Evolutionary conservation across 202 grass and related monocot genomes (phyloP).

Genomic region (Carex arenaria): DNA sequence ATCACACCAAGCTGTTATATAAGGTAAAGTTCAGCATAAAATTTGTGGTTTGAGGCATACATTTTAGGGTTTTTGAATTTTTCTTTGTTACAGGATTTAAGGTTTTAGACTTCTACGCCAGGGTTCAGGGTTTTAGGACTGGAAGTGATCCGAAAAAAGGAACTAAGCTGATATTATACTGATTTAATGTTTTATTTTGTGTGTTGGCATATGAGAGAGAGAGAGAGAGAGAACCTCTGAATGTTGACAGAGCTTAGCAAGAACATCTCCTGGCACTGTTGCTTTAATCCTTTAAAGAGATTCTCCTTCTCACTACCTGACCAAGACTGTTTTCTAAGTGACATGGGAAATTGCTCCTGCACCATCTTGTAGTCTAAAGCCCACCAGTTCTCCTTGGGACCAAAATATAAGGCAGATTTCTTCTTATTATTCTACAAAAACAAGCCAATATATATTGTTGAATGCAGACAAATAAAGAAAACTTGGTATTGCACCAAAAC

Average conservation of each 20-base stretch:
- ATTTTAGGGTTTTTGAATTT: not conserved
- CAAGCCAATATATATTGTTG: slow-evolving; percentile 8
- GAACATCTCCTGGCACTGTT: slow-evolving; percentile 88
- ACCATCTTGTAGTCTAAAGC: slow-evolving; percentile 60
- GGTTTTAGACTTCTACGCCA: not conserved
- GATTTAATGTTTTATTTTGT: not conserved
- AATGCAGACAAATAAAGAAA: not conserved
- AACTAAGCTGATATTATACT: not conserved
- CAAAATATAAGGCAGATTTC: slow-evolving; percentile 56
- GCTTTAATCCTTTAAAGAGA: slow-evolving; percentile 85
- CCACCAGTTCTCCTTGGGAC: slow-evolving; percentile 58
- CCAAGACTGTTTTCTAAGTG: slow-evolving; percentile 60
- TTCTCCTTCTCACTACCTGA: slow-evolving; percentile 65
- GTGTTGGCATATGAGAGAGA: not conserved
- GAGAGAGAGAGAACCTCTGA: slow-evolving; percentile 41
- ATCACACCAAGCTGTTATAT: not conserved
- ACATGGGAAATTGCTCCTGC: slow-evolving; percentile 62
- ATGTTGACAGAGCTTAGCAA: slow-evolving; percentile 68
- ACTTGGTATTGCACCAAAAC: not conserved
- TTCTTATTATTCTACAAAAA: slow-evolving; percentile 44
- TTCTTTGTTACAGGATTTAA: not conserved
- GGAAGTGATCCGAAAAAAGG: not conserved
- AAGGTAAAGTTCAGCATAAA: slow-evolving; percentile 1
- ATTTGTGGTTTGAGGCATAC: not conserved
- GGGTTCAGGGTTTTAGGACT: not conserved